Percentiles rank a stretch among this genome's conserved stretches.
Conservation (phyloP, 1,284 basidiomycete species). For the Moniliella sp. region DNA sequence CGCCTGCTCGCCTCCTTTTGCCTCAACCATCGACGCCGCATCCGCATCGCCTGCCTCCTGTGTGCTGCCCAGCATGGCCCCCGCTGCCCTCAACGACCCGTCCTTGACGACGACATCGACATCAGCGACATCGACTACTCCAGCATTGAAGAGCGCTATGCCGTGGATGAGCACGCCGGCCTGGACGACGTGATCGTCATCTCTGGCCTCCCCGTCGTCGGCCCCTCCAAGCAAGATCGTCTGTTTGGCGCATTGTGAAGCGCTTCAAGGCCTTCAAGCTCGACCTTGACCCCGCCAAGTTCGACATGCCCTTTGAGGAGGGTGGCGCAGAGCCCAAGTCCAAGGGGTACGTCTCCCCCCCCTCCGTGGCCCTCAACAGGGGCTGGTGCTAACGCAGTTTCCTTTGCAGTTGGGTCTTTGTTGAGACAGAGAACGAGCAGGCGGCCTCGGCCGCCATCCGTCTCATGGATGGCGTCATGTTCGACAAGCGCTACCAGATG, state of each 20-base stretch:
- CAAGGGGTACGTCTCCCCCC: conserved; percentile 33
- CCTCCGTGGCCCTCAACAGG: too few relatives aligned
- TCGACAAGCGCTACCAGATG: conserved; percentile 80
- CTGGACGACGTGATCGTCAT: conserved; percentile 36
- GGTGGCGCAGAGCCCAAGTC: conserved; percentile 32
- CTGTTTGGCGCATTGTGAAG: conserved; percentile 35
- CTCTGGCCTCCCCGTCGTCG: conserved; percentile 35
- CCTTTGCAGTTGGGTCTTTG: conserved; percentile 53
- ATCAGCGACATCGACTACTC: conserved; percentile 69
- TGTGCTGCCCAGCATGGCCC: too few relatives aligned
- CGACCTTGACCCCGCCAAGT: conserved; percentile 26
- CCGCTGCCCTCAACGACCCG: too few relatives aligned
- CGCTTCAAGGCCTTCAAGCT: conserved; percentile 31
- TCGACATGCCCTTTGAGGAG: conserved; percentile 35
- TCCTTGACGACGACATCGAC: conserved; percentile 14
- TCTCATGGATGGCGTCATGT: conserved; percentile 62
- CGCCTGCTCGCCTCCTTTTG: too few relatives aligned
- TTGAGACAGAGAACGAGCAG: conserved; percentile 61
- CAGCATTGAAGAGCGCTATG: conserved; percentile 69
- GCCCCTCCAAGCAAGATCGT: conserved; percentile 30
- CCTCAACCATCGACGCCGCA: too few relatives aligned
- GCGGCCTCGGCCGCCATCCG: conserved; percentile 62
- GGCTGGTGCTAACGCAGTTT: too few relatives aligned
- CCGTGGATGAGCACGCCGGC: conserved; percentile 31
- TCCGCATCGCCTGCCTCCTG: too few relatives aligned